Percentiles rank a stretch among this genome's conserved stretches.
Evolutionary conservation across 2,329 filamentous ascomycete species (phyloP).

Genomic region (Trichoderma simmonsii): DNA sequence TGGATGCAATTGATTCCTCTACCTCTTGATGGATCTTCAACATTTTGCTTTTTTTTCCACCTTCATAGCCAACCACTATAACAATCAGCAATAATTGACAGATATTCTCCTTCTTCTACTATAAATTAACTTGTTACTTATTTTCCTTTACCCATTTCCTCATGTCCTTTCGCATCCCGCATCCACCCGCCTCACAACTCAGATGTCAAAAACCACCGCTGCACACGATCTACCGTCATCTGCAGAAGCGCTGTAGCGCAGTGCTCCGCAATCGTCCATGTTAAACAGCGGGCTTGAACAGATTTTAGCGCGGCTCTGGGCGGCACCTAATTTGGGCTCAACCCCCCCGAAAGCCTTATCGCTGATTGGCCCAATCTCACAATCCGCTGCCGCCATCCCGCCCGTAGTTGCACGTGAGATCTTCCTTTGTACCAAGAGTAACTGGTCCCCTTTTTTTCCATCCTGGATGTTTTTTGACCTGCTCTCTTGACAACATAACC

Average conservation of each 20-base stretch:
- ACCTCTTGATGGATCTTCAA: background rate
- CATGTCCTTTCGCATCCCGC: background rate
- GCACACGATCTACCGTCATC: background rate
- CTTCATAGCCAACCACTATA: background rate
- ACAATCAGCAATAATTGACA: background rate
- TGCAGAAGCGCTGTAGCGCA: constrained; percentile 11
- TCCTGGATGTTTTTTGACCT: too few relatives aligned
- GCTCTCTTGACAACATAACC: too few relatives aligned
- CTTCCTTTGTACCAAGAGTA: background rate
- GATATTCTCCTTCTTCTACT: background rate
- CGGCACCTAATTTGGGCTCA: constrained; percentile 20
- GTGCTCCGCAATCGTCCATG: constrained; percentile 2
- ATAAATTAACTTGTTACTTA: background rate
- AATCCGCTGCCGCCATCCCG: constrained; percentile 19
- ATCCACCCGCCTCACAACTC: background rate
- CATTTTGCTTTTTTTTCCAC: background rate
- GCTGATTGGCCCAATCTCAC: constrained; percentile 16
- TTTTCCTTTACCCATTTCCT: background rate
- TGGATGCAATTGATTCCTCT: background rate
- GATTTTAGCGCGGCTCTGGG: constrained; percentile 15
- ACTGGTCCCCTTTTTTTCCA: background rate
- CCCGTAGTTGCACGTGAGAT: constrained; percentile 20
- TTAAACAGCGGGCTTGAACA: constrained; percentile 10
- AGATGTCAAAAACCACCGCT: background rate
- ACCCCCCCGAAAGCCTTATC: background rate